Conservation (phyloP, 352 stramenopile species). For the Pseudoperonospora humuli region DNA sequence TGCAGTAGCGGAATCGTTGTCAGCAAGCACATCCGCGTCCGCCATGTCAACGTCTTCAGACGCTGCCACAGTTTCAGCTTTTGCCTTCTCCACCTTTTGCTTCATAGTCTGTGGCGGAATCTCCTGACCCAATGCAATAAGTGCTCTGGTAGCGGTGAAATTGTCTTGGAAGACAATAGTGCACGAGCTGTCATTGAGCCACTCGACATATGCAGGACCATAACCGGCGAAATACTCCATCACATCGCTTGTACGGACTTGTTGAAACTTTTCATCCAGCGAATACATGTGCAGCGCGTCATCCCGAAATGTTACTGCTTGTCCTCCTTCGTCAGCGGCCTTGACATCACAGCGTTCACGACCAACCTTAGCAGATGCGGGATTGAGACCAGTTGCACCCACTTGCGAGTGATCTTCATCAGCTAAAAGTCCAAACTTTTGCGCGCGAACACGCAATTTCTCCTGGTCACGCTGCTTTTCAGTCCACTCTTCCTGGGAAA, state of each 20-base stretch:
- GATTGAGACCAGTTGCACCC: conserved; percentile 22
- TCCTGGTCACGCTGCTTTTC: conserved; percentile 50
- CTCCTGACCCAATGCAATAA: conserved; percentile 47
- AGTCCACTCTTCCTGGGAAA: conserved; percentile 69
- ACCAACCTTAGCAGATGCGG: conserved; percentile 46
- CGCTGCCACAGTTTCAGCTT: conserved; percentile 1
- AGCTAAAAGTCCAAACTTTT: conserved; percentile 59
- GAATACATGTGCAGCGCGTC: conserved; percentile 81
- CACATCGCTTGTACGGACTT: conserved; percentile 73
- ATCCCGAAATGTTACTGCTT: conserved; percentile 34
- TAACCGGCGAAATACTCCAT: conserved; percentile 75
- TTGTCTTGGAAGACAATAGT: conserved; percentile 78
- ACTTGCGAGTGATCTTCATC: conserved; percentile 28
- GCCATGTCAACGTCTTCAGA: conserved; percentile 56
- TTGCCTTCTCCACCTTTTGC: conserved; percentile 21
- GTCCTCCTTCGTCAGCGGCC: conserved; percentile 15
- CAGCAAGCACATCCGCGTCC: conserved; percentile 14
- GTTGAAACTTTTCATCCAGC: conserved; percentile 69
- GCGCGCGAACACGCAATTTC: conserved; percentile 54
- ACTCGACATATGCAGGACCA: conserved; percentile 80
- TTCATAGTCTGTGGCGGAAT: conserved; percentile 42
- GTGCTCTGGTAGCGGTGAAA: conserved; percentile 52
- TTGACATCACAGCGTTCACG: conserved; percentile 56
- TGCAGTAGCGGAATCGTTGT: conserved; percentile 12
- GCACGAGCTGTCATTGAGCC: conserved; percentile 82